Percentiles rank a stretch among this genome's conserved stretches.
phyloP scores from a whole-genome alignment of 2,329 filamentous ascomycete species.

The Chaetomium strumarium region DNA sequence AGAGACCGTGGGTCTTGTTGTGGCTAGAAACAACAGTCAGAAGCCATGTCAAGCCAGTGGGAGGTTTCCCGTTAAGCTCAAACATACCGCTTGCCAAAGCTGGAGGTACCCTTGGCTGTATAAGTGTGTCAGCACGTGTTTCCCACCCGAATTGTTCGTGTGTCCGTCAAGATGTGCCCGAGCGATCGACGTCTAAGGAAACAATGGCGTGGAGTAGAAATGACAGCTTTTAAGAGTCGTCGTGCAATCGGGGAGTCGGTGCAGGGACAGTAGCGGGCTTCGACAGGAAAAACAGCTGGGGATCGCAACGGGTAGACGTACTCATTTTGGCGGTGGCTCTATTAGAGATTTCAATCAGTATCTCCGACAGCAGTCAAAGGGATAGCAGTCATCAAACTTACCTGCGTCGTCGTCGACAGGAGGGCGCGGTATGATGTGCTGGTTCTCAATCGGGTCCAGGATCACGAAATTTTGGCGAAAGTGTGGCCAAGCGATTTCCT shows the following conservation, averaged over 20 bases:
- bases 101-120: constrained; percentile 53
- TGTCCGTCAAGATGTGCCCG: background rate
- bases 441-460: constrained; percentile 22
- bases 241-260: constrained; percentile 11
- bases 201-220: background rate
- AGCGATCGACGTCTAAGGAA: background rate
- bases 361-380: background rate
- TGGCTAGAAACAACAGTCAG: constrained; percentile 51
- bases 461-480: constrained; percentile 28
- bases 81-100: constrained; percentile 45
- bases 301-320: constrained; percentile 35
- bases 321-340: constrained; percentile 50
- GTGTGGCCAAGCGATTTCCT: constrained; percentile 23
- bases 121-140: constrained; percentile 25
- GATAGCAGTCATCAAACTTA: constrained; percentile 14
- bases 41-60: background rate
- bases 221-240: constrained; percentile 3
- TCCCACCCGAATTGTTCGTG: constrained; percentile 4
- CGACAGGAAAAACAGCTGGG: constrained; percentile 1
- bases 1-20: constrained; percentile 98
- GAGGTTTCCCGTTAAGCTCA: background rate
- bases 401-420: constrained; percentile 27
- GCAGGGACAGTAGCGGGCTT: background rate
- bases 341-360: constrained; percentile 20
- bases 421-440: constrained; percentile 24